Percentiles rank a stretch among this genome's conserved stretches.
These are phyloP conservation scores for Trichodelitschia bisporula DNA, from an alignment of 495 filamentous ascomycete species.

Conservation along the genomic window DNA sequence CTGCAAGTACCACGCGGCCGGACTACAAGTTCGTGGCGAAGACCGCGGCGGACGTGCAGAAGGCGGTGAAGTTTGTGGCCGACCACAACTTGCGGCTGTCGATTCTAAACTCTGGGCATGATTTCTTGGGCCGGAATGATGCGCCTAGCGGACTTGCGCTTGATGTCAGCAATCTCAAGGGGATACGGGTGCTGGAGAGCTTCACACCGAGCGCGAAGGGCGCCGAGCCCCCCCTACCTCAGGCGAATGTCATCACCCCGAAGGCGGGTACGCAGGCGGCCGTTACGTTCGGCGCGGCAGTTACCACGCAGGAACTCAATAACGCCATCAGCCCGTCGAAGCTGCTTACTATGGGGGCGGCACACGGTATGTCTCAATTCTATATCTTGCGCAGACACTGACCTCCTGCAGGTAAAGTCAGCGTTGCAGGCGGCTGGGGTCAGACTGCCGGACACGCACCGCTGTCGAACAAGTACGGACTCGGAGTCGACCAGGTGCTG, in stretches of 20 bases:
- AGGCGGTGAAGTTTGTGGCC: not conserved
- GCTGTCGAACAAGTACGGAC: not conserved
- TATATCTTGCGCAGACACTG: no score
- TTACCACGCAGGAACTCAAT: not conserved
- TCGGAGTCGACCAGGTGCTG: not conserved
- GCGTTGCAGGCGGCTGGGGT: no score
- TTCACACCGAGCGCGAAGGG: not conserved
- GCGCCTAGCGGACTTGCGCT: not conserved
- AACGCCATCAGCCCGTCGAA: not conserved
- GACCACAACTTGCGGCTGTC: not conserved
- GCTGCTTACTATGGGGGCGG: not conserved
- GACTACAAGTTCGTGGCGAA: not conserved
- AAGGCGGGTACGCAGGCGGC: not conserved
- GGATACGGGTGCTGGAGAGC: not conserved
- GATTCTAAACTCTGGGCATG: not conserved
- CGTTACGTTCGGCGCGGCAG: not conserved
- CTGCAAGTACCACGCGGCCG: not conserved
- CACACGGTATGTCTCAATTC: not conserved
- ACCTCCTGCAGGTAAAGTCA: no score
- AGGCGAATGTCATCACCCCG: not conserved
- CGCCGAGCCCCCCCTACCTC: no score
- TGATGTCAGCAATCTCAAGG: not conserved
- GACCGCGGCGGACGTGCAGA: not conserved
- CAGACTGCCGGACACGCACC: not conserved
- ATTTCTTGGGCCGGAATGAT: not conserved